phyloP scores from a whole-genome alignment of 2,329 filamentous ascomycete genomes.

The Fusarium tricinctum region DNA sequence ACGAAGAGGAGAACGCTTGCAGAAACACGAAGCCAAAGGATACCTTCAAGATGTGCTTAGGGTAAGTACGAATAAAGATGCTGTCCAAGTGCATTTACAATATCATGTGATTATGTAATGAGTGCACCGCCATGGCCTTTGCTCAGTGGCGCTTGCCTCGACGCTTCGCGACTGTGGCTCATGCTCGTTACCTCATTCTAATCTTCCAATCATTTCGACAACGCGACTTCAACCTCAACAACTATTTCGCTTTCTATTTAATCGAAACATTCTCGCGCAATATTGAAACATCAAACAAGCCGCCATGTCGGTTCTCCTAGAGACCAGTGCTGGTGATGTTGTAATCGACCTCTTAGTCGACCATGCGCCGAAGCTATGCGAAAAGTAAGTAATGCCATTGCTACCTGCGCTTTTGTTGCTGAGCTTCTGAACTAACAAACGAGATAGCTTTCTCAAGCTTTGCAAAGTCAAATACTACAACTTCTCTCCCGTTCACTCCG shows the following conservation, averaged over 20 bases:
- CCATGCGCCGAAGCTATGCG: constrained; percentile 90
- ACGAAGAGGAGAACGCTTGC: background rate
- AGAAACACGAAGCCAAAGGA: background rate
- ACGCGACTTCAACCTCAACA: constrained; percentile 8
- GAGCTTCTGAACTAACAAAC: constrained; percentile 57
- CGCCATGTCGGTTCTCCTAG: constrained; percentile 90
- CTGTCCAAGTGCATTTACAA: background rate
- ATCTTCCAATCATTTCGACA: constrained; percentile 15
- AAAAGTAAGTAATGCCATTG: constrained; percentile 81
- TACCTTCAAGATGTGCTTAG: background rate
- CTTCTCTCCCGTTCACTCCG: constrained; percentile 90
- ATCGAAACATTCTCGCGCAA: constrained; percentile 1
- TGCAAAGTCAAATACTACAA: constrained; percentile 99
- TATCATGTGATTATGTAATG: constrained; percentile 18
- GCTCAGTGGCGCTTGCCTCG: background rate
- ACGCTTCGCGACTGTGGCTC: constrained; percentile 41
- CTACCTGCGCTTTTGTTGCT: constrained; percentile 17
- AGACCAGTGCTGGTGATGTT: constrained; percentile 93
- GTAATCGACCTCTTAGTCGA: constrained; percentile 93
- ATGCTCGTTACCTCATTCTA: constrained; percentile 25
- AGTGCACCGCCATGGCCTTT: constrained; percentile 15
- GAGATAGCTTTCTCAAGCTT: constrained; percentile 89
- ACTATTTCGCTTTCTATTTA: background rate
- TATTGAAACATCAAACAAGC: too few species aligned
- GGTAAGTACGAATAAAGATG: background rate